Evolutionary conservation across 176 grass and related monocot species (phyloP).

Genomic region (Urochloa ruziziensis): DNA sequence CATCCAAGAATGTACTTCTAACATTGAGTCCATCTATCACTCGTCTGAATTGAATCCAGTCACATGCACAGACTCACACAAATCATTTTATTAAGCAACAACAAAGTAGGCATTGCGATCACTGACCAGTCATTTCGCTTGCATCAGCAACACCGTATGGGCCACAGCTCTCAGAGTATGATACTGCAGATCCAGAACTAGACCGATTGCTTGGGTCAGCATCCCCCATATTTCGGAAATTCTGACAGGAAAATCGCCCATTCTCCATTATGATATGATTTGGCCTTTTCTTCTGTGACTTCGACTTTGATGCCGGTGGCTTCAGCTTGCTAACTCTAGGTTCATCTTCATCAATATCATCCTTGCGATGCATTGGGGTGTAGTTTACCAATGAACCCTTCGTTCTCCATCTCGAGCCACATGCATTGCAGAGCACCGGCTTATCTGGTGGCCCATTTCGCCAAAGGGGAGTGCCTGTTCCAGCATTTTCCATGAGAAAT

Average conservation of each 20-base stretch:
- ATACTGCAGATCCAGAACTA: slow-evolving; percentile 78
- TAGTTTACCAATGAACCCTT: slow-evolving; percentile 94
- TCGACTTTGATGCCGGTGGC: slow-evolving; percentile 40
- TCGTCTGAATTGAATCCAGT: slow-evolving; percentile 7
- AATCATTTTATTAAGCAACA: neutral
- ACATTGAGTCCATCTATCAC: slow-evolving; percentile 7
- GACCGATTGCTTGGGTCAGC: slow-evolving; percentile 56
- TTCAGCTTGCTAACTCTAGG: slow-evolving; percentile 61
- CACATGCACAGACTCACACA: neutral
- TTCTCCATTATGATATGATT: slow-evolving; percentile 41
- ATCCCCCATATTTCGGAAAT: slow-evolving; percentile 70
- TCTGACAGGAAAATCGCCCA: slow-evolving; percentile 70
- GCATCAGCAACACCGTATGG: slow-evolving; percentile 59
- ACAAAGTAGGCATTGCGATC: slow-evolving; percentile 1
- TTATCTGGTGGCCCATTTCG: slow-evolving; percentile 92
- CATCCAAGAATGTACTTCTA: slow-evolving; percentile 22
- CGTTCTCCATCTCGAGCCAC: slow-evolving; percentile 91
- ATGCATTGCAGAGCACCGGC: slow-evolving; percentile 97
- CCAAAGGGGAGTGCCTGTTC: slow-evolving; percentile 97
- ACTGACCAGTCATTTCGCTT: slow-evolving; percentile 73
- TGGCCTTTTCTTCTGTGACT: slow-evolving; percentile 55
- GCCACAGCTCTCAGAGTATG: slow-evolving; percentile 84
- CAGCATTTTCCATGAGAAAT: slow-evolving; percentile 35
- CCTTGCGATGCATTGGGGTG: slow-evolving; percentile 77
- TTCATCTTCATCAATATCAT: slow-evolving; percentile 56